Evolutionary conservation across 176 grass and related monocot species (phyloP), one percentile per base, ranked within the genome.

Genomic region (Oryza officinalis): DNA sequence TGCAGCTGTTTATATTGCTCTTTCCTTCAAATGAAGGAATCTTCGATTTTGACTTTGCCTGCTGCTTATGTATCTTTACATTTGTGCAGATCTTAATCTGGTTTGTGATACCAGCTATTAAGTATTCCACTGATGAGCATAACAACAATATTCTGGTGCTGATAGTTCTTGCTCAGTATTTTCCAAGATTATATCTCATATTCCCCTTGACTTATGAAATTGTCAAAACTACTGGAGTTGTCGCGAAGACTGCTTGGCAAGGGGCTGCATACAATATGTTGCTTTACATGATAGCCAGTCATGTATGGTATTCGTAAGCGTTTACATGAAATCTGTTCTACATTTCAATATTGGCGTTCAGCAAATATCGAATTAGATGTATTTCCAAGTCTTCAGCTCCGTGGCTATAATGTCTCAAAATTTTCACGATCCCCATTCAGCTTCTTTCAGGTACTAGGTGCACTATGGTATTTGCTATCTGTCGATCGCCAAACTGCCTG

Each of bases 261-360:
- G 96, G 93, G 54, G 96, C 96, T 78, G 96, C 87, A n/a, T 99
- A 96, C 78, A 99, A 99, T 85, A 78, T 99, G 31, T 60, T 95
- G 31, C 96, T 99, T 54, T 99, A 99, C 72, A 85, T 99, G 89
- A 99, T 99, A 82, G 96, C 96, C 26, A 99, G 96, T 83, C 96
- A 99, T 92, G 96, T 96, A 94, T 20, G 87, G 26, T 83, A 83
- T 64, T 27, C 31, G 0, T 47, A 89, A 65, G 2, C 45, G 40
- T 61, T 83, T 25, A 57, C 63, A 23, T 71, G 50, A 33, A 79
- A 52, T 27, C 9, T 12, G 47, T 68, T 79, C 30, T 46, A 61
- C 5, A 14, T 86, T 71, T 60, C 2, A 3, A 63, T 72, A 22
- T 75, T 64, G 6, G 45, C 2, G 60, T 75, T 35, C 11, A 20